Conservation (phyloP, 805 yeast species). For the Pichia pseudocactophila region DNA sequence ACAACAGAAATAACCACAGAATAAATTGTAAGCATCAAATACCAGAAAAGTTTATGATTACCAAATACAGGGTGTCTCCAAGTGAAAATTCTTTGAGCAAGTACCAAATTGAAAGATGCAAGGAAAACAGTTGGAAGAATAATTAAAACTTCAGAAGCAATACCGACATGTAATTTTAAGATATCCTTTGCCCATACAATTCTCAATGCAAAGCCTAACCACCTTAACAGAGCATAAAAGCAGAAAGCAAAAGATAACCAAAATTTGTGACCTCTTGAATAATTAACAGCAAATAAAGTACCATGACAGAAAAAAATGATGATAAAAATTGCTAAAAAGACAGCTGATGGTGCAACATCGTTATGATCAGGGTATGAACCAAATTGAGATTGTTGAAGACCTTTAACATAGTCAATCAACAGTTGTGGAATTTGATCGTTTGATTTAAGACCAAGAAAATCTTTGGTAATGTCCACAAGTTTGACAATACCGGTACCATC, state of each 20-base stretch:
- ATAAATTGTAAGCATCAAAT: constrained; percentile 41
- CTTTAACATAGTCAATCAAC: constrained; percentile 30
- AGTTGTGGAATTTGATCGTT: constrained; percentile 30
- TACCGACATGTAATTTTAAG: constrained; percentile 38
- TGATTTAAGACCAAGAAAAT: constrained; percentile 12
- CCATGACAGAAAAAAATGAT: constrained; percentile 40
- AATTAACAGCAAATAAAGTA: constrained; percentile 39
- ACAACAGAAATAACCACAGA: constrained; percentile 47
- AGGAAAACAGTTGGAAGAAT: constrained; percentile 51
- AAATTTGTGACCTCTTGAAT: constrained; percentile 50
- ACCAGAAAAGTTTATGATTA: constrained; percentile 41
- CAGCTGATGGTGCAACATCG: constrained; percentile 53
- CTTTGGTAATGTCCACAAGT: constrained; percentile 27
- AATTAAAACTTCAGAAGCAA: constrained; percentile 47
- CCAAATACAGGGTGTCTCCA: constrained; percentile 75
- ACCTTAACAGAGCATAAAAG: constrained; percentile 43
- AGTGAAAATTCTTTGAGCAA: constrained; percentile 66
- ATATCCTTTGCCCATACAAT: constrained; percentile 50
- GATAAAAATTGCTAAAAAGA: constrained; percentile 46
- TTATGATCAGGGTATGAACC: constrained; percentile 50
- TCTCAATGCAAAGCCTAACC: constrained; percentile 52
- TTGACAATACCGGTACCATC: constrained; percentile 40
- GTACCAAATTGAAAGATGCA: constrained; percentile 49
- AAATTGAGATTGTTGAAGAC: constrained; percentile 41
- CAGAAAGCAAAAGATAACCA: constrained; percentile 45